Percentiles rank a stretch among this genome's conserved stretches.
These are phyloP conservation scores for Mucor circinelloides DNA, from an alignment of 371 early-diverging fungal species.

Conservation along the genomic window DNA sequence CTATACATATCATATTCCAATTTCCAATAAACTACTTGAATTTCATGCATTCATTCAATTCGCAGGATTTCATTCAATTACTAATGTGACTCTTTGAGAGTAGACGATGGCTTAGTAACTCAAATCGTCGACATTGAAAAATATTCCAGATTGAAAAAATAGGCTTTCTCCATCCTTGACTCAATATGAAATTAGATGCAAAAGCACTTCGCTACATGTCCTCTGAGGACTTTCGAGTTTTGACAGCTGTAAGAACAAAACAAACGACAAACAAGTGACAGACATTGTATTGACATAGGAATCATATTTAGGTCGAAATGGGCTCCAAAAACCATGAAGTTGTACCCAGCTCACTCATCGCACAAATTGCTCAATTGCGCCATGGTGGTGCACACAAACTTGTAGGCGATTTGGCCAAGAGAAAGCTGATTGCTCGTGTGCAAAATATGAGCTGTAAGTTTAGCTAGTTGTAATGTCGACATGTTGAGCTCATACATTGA, in stretches of 20 bases:
- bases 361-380: slow-evolving; percentile 85
- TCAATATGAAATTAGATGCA: slow-evolving; percentile 91
- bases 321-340: slow-evolving; percentile 98
- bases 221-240: slow-evolving; percentile 91
- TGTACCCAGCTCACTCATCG: slow-evolving; percentile 89
- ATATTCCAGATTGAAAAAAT: background rate
- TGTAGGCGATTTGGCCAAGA: slow-evolving; percentile 83
- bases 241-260: slow-evolving; percentile 78
- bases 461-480: background rate
- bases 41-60: background rate
- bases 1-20: background rate
- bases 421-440: slow-evolving; percentile 87
- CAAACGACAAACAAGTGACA: background rate
- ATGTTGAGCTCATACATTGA: background rate
- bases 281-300: background rate
- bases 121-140: background rate
- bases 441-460: slow-evolving; percentile 81
- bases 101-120: background rate
- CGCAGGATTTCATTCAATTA: background rate
- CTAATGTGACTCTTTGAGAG: background rate
- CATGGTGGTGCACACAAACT: slow-evolving; percentile 86
- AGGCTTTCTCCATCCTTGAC: background rate
- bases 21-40: background rate
- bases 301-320: slow-evolving; percentile 83
- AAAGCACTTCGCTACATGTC: slow-evolving; percentile 94